Evolutionary conservation across 352 stramenopile genomes (phyloP), one percentile per base, ranked within the genome.

Genomic region (Saprolegnia diclina): DNA sequence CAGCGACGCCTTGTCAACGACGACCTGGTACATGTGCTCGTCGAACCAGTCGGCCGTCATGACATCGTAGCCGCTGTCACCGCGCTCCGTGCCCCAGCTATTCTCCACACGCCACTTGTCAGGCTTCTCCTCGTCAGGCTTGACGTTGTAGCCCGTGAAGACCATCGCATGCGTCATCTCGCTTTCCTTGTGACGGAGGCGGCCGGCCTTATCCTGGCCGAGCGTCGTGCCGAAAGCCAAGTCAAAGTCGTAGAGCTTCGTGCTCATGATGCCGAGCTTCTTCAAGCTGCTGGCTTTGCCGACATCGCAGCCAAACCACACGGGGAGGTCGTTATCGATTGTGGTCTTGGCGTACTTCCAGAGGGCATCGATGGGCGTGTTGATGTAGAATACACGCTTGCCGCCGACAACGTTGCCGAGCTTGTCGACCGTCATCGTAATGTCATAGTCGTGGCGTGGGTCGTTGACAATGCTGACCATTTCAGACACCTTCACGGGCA

Each of bases 31-130:
- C 35, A 76, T 44, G 32, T 66, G 72, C 65, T 77, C 64, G 35
- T 76, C 71, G 59, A 77, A 73, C 72, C 72, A 77, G 52, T 44
- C 72, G 59, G 66, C 52, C 9, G 70, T 76, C 63, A 74, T 76
- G 32, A 75, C 40, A 32, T 74, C 61, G 67, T 74, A 76, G 19
- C 72, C 72, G n/a, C 74, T 74, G 71, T 76, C 53, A 13, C 55
- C 65, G 10, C 54, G 55, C 50, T 72, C 54, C 21, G 9, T 46
- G 19, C 71, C 14, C 50, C 71, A 77, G 46, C 63, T 74, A 59
- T 77, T 77, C 42, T 77, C 71, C 1, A 77, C 66, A 19, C 72
- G 55, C 71, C 71, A 77, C 32, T 67, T 56, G 35, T 44, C 26
- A 40, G 64, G 57, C 65, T 71, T 66, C 19, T 71, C 65, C 19